A percentile compares a stretch with the other conserved stretches of the same genome.
phyloP scores from a whole-genome alignment of 805 yeast genomes.

The Huiozyma sinensis region DNA sequence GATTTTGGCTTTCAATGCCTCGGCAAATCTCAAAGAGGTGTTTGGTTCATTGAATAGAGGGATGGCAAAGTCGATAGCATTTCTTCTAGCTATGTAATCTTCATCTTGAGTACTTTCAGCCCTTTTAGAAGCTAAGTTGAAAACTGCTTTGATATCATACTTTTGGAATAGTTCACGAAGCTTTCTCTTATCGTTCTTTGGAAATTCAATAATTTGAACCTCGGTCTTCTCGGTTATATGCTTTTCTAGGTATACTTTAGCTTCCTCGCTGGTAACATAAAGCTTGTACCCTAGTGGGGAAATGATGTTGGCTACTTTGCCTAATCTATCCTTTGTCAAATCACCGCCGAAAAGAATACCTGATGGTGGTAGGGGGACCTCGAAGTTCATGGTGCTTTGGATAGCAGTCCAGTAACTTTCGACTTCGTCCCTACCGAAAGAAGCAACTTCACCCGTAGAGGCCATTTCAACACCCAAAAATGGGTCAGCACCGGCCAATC shows the following conservation, averaged over 20 bases:
- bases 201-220: conserved; percentile 69
- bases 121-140: conserved; percentile 83
- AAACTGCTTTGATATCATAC: conserved; percentile 74
- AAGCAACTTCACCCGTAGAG: conserved; percentile 97
- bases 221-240: conserved; percentile 30
- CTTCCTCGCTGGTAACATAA: conserved; percentile 65
- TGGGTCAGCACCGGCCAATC: conserved; percentile 99
- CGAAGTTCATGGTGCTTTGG: conserved; percentile 95
- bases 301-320: conserved; percentile 59
- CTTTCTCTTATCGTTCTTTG: conserved; percentile 85
- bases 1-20: conserved; percentile 65
- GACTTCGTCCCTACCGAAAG: conserved; percentile 73
- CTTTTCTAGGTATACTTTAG: conserved; percentile 54
- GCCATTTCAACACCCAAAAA: conserved; percentile 99
- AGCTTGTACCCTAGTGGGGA: conserved; percentile 64
- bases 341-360: conserved; percentile 96
- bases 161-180: conserved; percentile 88
- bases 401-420: conserved; percentile 98
- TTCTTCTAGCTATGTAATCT: conserved; percentile 97
- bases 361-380: conserved; percentile 80
- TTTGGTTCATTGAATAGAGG: conserved; percentile 96
- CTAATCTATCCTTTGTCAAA: conserved; percentile 56
- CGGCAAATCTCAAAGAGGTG: conserved; percentile 79
- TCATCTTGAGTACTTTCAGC: conserved; percentile 78
- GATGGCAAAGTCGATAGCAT: conserved; percentile 95